phyloP scores from a whole-genome alignment of 345 rosid species.

The Abelmoschus esculentus region DNA sequence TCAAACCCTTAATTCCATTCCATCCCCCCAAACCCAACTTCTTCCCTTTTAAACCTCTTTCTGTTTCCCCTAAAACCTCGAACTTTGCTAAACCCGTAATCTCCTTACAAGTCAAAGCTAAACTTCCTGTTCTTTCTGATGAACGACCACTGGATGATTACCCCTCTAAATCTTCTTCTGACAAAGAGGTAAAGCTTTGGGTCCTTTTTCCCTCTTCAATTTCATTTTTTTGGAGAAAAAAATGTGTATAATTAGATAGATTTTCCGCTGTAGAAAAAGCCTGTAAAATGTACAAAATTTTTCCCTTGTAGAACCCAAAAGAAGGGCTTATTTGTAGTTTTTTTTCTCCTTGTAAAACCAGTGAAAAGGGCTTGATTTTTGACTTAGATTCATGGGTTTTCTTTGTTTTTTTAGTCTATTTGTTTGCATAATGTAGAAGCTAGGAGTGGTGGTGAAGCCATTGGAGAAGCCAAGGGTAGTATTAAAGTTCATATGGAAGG shows the following conservation, averaged over 20 bases:
- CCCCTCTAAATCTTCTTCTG: conserved; percentile 8
- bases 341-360: no score
- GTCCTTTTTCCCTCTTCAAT: background rate
- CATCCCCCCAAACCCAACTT: conserved; percentile 11
- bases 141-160: conserved; percentile 13
- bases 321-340: no score
- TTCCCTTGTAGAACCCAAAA: no score
- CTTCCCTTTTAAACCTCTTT: conserved; percentile 17
- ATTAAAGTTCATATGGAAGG: conserved; percentile 86
- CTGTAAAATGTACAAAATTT: background rate
- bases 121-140: conserved; percentile 9
- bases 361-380: background rate
- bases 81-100: conserved; percentile 13
- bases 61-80: conserved; percentile 7
- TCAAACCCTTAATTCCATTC: conserved; percentile 15
- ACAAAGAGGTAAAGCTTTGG: conserved; percentile 39
- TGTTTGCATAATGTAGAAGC: conserved; percentile 33
- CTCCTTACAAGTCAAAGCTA: conserved; percentile 15
- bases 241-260: background rate
- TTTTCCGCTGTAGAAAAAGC: background rate
- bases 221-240: background rate
- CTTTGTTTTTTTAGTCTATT: no score
- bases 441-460: conserved; percentile 68
- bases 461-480: conserved; percentile 66
- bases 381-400: background rate